phyloP scores from a whole-genome alignment of 1,139 yeast species.

The Pichia sp. region DNA sequence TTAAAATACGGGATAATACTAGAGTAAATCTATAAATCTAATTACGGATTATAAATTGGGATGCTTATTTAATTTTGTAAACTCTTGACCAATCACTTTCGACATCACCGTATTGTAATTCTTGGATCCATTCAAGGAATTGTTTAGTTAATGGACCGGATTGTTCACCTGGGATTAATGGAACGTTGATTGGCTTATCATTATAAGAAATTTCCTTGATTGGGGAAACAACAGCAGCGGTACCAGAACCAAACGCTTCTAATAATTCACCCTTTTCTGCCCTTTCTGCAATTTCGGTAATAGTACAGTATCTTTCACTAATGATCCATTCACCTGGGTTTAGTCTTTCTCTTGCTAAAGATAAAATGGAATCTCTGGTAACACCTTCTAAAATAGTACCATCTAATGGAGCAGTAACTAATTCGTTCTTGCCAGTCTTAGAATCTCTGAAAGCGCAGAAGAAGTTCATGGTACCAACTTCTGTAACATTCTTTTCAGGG shows the following conservation, averaged over 20 bases:
- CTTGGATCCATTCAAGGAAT: slow-evolving; percentile 77
- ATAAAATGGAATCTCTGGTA: slow-evolving; percentile 83
- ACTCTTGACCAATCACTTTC: slow-evolving; percentile 62
- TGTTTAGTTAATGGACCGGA: slow-evolving; percentile 72
- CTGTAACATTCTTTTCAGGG: slow-evolving; percentile 82
- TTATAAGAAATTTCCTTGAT: slow-evolving; percentile 80
- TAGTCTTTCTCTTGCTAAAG: slow-evolving; percentile 68
- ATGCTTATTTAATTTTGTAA: slow-evolving; percentile 31
- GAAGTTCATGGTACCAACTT: slow-evolving; percentile 96
- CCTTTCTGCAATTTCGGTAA: slow-evolving; percentile 70
- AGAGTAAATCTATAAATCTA: too few relatives aligned
- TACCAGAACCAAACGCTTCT: slow-evolving; percentile 96
- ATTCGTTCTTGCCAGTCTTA: slow-evolving; percentile 75
- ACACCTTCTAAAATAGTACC: slow-evolving; percentile 97
- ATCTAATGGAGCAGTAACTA: slow-evolving; percentile 93
- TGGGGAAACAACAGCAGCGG: slow-evolving; percentile 96
- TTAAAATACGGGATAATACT: too few relatives aligned
- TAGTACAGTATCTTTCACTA: slow-evolving; percentile 76
- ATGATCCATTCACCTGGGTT: slow-evolving; percentile 70
- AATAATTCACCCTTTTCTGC: slow-evolving; percentile 75
- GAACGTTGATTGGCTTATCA: slow-evolving; percentile 66
- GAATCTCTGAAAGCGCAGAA: slow-evolving; percentile 73
- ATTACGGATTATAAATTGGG: neutral
- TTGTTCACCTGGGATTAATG: slow-evolving; percentile 70
- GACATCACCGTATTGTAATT: slow-evolving; percentile 81